Base-by-base conservation (phyloP, 1,284 basidiomycete species). In the Ceratobasidium sp. region DNA sequence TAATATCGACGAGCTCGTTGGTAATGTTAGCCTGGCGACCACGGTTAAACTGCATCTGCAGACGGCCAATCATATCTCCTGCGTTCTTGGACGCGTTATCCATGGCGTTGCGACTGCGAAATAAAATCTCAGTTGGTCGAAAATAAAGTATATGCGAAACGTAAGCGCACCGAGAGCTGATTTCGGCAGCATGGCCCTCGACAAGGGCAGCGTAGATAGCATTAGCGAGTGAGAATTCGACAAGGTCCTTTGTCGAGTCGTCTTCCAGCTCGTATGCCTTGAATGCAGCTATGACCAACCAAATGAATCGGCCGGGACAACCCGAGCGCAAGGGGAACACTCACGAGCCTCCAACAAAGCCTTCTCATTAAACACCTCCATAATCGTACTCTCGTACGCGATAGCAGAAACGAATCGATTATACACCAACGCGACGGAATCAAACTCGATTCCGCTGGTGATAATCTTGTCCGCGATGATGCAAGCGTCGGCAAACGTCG, bases 51-150 rank as follows among this genome's bases (percentile, higher is more conserved):
- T 97, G 90, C 92, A 97, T 95, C 85, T 94, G 94, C 79, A 98
- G 89, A 72, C 89, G 87, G 81, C 86, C 87, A 83, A 97, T 97
- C 96, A 97, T 97, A 86, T 97, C 96, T 72, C 88, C 90, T 78
- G 97, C 98, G 87, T 99, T 99, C 93, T 97, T 99, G 82, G 97
- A 97, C 72, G 97, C 98, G 85, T 97, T 99, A 92, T 99, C 97
- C 97, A 99, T 99, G 84, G 98, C 97, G 83, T 98, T 99, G 83
- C 97, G 94, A 87, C 96, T 91, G 79, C 84, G 79, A 39, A 80
- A 82, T 66, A 81, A 67, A 58, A 12, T 1, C 66, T 40, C 1
- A 53, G 77, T 81, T 10, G 4, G 4, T n/a, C n/a, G n/a, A n/a
- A n/a, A n/a, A n/a, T 77, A 69, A 46, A 20, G 53, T 20, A 53